Base-by-base conservation (phyloP, 352 stramenopile genomes). In the Phytophthora pluvialis region DNA sequence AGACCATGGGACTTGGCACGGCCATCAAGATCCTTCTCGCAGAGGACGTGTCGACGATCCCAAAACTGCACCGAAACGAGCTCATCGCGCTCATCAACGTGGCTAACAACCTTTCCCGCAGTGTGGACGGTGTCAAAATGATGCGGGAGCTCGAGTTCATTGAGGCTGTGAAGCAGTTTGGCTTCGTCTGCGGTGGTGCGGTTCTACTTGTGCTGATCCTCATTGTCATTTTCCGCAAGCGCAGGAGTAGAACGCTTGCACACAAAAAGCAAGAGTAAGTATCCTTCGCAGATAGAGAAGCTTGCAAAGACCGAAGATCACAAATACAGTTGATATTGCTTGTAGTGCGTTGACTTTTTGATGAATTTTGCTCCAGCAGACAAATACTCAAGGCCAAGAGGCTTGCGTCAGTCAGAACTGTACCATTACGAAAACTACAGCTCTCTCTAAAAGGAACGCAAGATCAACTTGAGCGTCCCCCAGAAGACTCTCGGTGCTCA, bases 81-180 rank as follows among this genome's bases (percentile, higher is more conserved):
- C 86, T 99, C 68, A 98, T 99, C 38, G 97, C 97, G 43, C 95
- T 99, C 46, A 92, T 99, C 62, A 99, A 99, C 75, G 97, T 97
- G 28, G 86, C 90, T 38, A 94, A 95, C 60, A 94, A 93, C 40
- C 73, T 96, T 32, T 80, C 86, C 10, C 73, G 85, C 39, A 93
- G 83, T 59, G 83, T 94, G 43, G 83, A 93, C 53, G 88, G 82
- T 26, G 84, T 94, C 49, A 84, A 80, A 56, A 84, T 89, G 75
- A 87, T 94, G 60, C 81, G 86, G 26, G 73, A 91, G 18, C 70
- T 92, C n/a, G 86, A 94, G 62, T 86, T 94, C 43, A 52, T 80
- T 9, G 63, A 88, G 25, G 82, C 75, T 16, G 55, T 92, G 43
- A 83, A 85, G 64, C 76, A 87, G 53, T 76, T 93, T 49, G 71